A percentile compares a stretch with the other conserved stretches of the same genome.
Conservation (phyloP, 1,284 basidiomycete species). For the Cryptococcus sp. region DNA sequence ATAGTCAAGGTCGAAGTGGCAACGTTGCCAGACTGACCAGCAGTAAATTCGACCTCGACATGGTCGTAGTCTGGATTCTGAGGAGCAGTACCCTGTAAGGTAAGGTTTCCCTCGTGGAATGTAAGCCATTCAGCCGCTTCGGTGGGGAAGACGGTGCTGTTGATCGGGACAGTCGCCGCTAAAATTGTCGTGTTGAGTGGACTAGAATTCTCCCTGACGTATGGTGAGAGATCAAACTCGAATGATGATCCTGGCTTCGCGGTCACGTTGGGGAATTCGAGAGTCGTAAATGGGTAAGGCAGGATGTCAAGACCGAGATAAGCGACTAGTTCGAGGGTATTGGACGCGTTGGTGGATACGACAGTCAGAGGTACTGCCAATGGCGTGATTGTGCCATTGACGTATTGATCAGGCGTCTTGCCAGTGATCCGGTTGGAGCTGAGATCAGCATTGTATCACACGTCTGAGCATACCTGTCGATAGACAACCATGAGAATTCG, state of each 20-base stretch:
- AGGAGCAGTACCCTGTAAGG: constrained; percentile 41
- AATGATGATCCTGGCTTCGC: constrained; percentile 35
- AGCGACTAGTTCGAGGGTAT: constrained; percentile 28
- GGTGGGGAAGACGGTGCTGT: constrained; percentile 35
- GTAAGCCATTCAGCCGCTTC: constrained; percentile 46
- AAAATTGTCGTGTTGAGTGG: constrained; percentile 17
- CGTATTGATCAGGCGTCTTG: constrained; percentile 47
- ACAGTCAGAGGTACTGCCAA: constrained; percentile 42
- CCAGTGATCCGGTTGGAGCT: constrained; percentile 38
- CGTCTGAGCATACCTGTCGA: constrained; percentile 37
- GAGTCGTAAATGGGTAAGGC: constrained; percentile 49
- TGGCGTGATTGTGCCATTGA: constrained; percentile 45
- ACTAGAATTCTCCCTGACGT: constrained; percentile 3
- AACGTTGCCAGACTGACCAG: constrained; percentile 16
- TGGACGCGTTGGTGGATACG: constrained; percentile 32
- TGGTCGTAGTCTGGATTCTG: constrained; percentile 26
- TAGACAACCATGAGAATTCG: constrained; percentile 47
- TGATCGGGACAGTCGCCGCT: constrained; percentile 20
- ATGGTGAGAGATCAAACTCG: constrained; percentile 31
- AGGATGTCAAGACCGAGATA: constrained; percentile 45
- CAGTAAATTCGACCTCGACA: constrained; percentile 37
- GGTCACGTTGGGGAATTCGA: constrained; percentile 43
- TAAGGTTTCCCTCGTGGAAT: constrained; percentile 40
- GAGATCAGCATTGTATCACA: background rate
- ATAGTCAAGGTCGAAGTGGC: constrained; percentile 30